Conservation (phyloP, 257 asterid genomes). For the Plantago elongata region DNA sequence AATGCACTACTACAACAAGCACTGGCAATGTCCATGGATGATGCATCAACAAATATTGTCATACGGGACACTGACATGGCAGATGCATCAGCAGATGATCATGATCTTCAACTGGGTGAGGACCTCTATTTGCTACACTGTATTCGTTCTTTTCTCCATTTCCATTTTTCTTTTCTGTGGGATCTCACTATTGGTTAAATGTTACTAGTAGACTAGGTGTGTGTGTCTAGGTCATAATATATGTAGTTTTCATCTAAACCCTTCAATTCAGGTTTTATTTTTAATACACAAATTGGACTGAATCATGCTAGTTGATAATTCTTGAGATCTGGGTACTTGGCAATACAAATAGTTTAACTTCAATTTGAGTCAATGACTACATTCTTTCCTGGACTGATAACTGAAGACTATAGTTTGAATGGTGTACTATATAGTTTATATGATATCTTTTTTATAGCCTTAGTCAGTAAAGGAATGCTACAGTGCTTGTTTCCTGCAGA, state of each 20-base stretch:
- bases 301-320: background rate
- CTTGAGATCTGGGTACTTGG: conserved; percentile 1
- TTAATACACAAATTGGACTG: background rate
- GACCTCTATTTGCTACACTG: conserved; percentile 14
- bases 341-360: background rate
- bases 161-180: background rate
- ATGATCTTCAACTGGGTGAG: conserved; percentile 88
- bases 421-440: no score
- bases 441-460: background rate
- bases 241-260: background rate
- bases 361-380: no score
- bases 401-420: no score
- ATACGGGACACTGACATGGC: conserved; percentile 88
- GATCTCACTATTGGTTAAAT: conserved; percentile 8
- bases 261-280: background rate
- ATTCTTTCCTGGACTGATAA: no score
- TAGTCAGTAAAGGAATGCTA: background rate
- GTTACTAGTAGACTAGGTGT: no score
- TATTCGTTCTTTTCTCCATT: conserved; percentile 4
- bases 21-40: conserved; percentile 98
- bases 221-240: no score
- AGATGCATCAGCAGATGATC: conserved; percentile 92
- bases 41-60: conserved; percentile 57
- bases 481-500: no score
- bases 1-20: conserved; percentile 95